A percentile compares a stretch with the other conserved stretches of the same genome.
These are phyloP conservation scores for Pichia cactophila DNA, from an alignment of 1,139 yeast genomes.

Conservation along the genomic window DNA sequence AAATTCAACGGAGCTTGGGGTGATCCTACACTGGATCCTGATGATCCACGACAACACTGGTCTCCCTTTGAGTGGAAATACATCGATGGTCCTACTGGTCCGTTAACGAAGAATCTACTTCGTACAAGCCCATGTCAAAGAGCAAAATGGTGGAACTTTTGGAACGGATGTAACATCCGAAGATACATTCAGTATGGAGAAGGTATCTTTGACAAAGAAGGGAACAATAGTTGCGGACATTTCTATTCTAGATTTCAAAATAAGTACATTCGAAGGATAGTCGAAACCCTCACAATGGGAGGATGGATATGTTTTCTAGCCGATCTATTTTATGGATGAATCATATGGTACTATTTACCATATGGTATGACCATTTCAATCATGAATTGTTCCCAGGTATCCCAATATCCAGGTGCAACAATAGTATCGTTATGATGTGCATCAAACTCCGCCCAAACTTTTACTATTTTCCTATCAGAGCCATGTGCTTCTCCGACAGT, in stretches of 20 bases:
- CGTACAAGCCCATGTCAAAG: constrained; percentile 73
- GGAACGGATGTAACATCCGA: constrained; percentile 74
- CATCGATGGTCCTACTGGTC: constrained; percentile 91
- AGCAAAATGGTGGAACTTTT: constrained; percentile 67
- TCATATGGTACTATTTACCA: constrained; percentile 13
- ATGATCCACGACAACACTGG: constrained; percentile 75
- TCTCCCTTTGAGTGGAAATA: constrained; percentile 77
- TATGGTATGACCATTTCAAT: constrained; percentile 24
- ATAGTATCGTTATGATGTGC: constrained; percentile 80
- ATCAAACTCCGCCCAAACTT: constrained; percentile 46
- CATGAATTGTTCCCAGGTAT: constrained; percentile 50
- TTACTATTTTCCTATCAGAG: constrained; percentile 20
- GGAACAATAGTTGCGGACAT: constrained; percentile 54
- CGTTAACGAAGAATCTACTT: constrained; percentile 65
- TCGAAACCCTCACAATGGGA: constrained; percentile 60
- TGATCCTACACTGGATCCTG: constrained; percentile 55
- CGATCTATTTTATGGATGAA: constrained; percentile 51
- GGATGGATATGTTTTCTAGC: constrained; percentile 59
- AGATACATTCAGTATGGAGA: constrained; percentile 71
- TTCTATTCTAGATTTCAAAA: constrained; percentile 48
- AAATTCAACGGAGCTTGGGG: constrained; percentile 87
- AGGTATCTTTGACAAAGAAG: constrained; percentile 76
- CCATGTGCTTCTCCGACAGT: constrained; percentile 35
- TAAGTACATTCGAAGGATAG: constrained; percentile 30
- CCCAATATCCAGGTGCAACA: constrained; percentile 70